Base-by-base conservation (phyloP, 176 grass and related monocot species). In the Cenchrus americanus region DNA sequence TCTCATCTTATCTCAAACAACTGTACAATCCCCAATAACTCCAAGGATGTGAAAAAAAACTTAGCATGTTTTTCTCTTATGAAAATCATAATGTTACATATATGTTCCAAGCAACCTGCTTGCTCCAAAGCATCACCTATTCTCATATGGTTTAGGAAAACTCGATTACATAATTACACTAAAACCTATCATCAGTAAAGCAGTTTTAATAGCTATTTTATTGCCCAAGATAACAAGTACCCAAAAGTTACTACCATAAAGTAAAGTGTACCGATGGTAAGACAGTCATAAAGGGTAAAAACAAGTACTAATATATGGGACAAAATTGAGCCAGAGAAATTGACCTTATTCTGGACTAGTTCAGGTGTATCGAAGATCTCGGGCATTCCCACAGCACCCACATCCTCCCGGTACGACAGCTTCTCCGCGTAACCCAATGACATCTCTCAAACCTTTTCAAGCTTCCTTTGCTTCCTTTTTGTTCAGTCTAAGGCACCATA, bases 381-480 rank as follows among this genome's bases (percentile, higher is more conserved):
- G 10, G 95, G 88, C 95, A 98, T 95, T 55, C 95, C 95, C 23
- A 98, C 95, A 8, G 50, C 82, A 2, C 95, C 95, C 58, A 98
- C 76, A 63, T 98, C 95, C 83, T 98, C 95, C 82, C 86, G 69
- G 89, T 95, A 98, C 12, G 95, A 94, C 48, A 98, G 83, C 82
- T 94, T 98, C 85, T 98, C 59, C 7, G 95, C 95, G 69, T 98
- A 98, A 8, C 95, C 95, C 70, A 98, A 75, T 40, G 95, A 98
- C 95, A 98, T 91, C 80, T 77, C 79, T 43, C 4, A 19, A 4
- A 14, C 30, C 76, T 80, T 84, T 22, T 50, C 19, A 57, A 75
- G 81, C 40, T 85, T 69, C 71, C 1, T 42, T 73, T 11, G 23
- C 24, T 58, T 19, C 60, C 57, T 73, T 65, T 57, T 78, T 78